Base-by-base conservation (phyloP, 306 rosid species). In the Cicer judaicum region DNA sequence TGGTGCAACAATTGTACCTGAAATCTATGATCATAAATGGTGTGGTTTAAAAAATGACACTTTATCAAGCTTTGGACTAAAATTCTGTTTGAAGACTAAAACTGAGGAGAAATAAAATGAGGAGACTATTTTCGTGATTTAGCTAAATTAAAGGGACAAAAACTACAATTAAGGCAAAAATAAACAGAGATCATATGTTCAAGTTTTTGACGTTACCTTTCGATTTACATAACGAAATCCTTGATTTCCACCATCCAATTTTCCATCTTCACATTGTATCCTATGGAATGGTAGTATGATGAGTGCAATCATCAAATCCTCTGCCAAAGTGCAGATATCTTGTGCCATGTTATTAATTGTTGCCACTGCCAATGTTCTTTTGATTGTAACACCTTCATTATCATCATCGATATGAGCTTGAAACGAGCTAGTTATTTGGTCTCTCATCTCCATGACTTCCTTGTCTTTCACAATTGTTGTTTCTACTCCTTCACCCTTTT, bases 261-360 rank as follows among this genome's bases (percentile, higher is more conserved):
- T 80, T 66, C 96, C 96, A 44, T 88, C 90, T 8, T 70, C 34
- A 9, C 81, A 66, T 67, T 83, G 91, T 61, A 10, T 83, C 84
- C 88, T 85, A 79, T 94, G 99, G 76, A 94, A 94, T 50, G 97
- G 99, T 73, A 94, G 78, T 52, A 94, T 78, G 83, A 94, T 86
- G 65, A 94, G 92, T 34, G 96, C 88, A 8, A 78, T 77, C 87
- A 64, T 85, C 72, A 87, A 78, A 7, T 94, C 91, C 68, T 90
- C 99, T 39, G 96, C 99, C 70, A 94, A 74, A 80, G 60, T 8
- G 85, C 93, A 87, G 1, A 94, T 74, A 14, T 88, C 90, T 38
- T 79, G 86, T 15, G 97, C 79, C 96, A 92, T 84, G 59, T 44
- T 82, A 78, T 75, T 86, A 77, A 90, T 72, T 10, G 90, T 65